Evolutionary conservation across 2,329 filamentous ascomycete genomes (phyloP), one percentile per base, ranked within the genome.

Genomic region (Paraconiothyrium sp.): DNA sequence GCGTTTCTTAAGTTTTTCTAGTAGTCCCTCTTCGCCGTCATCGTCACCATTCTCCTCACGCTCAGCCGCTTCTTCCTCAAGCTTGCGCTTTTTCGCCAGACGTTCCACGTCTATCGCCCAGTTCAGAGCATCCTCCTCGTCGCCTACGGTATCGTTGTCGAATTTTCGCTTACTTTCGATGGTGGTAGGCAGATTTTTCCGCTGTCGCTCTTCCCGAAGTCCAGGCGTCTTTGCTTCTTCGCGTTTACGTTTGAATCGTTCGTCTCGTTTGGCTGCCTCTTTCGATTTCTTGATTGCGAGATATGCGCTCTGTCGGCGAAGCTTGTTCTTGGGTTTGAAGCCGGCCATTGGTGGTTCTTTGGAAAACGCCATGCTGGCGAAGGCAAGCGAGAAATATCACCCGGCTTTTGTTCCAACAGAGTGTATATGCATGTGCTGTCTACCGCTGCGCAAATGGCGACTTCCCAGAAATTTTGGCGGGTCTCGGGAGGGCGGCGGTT

Each of bases 221-320:
- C 88, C 86, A 1, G 94, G 94, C 72, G 97, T 88, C 78, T 90
- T 92, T 66, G 90, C 87, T 80, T 99, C 95, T 74, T 94, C 92
- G 80, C 91, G 92, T 81, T 92, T 93, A 62, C 92, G 86, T 52
- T 87, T 87, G 76, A 93, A 90, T 65, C 94, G 89, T 72, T 89
- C 86, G 72, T 93, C 91, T 72, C 92, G 89, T 72, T 90, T 92
- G 50, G 89, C 83, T 74, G 89, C 90, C 75, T 93, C 91, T 67
- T 88, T 88, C 48, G 86, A 84, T 75, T 90, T 91, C 81, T 97
- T 98, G 74, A 91, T 86, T 69, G 92, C 89, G 62, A 97, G 84
- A 74, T 93, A 91, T 62, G 94, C 86, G 70, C 90, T 85, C 76
- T 95, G 87, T 64, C 95, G 87, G 75, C 89, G 90, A 24, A 92